Base-by-base conservation (phyloP, 2,329 filamentous ascomycete species). In the Fusarium vanettenii region DNA sequence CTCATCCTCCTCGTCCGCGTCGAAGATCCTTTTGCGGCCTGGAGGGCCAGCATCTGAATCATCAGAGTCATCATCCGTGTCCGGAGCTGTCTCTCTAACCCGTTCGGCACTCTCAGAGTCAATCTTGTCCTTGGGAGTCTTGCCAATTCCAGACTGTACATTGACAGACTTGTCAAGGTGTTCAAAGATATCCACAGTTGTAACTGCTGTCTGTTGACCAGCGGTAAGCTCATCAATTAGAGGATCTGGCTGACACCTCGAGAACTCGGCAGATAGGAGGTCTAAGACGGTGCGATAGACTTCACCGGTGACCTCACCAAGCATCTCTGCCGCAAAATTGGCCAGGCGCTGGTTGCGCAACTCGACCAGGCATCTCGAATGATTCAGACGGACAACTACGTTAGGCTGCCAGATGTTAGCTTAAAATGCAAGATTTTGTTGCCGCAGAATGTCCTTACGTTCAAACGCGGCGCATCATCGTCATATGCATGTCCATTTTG, bases 281-380 rank as follows among this genome's bases (percentile, higher is more conserved):
- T 89, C 88, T 14, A 98, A 87, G 20, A 97, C 86, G 16, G 91
- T 89, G 41, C 90, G 90, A 80, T 98, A 98, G 1, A 98, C 91
- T 69, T 92, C 88, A 1, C 93, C 92, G 1, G 95, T 97, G 2
- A 89, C 91, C 45, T 91, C 87, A 52, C 95, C 94, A 22, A 97
- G 88, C 35, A 89, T 87, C 63, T 93, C 90, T 61, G 91, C 88
- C 1, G 92, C 94, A 66, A 95, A 89, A n/a, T 91, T 87, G 62
- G 92, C 90, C 4, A 98, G 90, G 22, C 91, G 90, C 73, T 92
- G 89, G 78, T 95, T 98, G 66, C 96, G 94, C 72, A 98, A 87
- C 60, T 94, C 92, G 11, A 98, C 94, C 8, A 92, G 87, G 69
- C 95, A 94, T 82, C 96, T 97, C 66, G 95, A 93, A 79, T 94